Base-by-base conservation (phyloP, 2,329 filamentous ascomycete genomes). In the Rosellinia necatrix region DNA sequence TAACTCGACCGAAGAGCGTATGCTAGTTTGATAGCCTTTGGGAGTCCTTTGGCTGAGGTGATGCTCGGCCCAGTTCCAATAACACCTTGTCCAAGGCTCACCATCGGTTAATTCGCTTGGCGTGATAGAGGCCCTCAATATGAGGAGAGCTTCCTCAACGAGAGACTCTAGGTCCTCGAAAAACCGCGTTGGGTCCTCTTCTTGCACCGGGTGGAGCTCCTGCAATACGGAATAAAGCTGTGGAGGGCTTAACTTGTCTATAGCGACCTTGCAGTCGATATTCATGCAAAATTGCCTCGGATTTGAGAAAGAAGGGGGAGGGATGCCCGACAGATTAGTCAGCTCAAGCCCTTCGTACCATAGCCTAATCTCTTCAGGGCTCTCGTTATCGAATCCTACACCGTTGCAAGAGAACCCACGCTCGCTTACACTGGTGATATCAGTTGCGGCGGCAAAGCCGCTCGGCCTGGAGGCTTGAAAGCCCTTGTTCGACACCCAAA, bases 211-310 rank as follows among this genome's bases (percentile, higher is more conserved):
- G n/a, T n/a, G n/a, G n/a, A n/a, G n/a, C n/a, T n/a, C n/a, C n/a
- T n/a, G n/a, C n/a, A n/a, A n/a, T n/a, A n/a, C n/a, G n/a, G n/a
- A n/a, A 34, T 34, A 8, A 7, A n/a, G 30, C 15, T 34, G 6
- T 34, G 6, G 30, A 8, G 15, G 9, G 12, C 9, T 34, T 34
- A 34, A 34, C 30, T 13, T 8, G 9, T 53, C 21, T 2, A 60
- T 22, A 4, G 51, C 47, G 2, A 43, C 8, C 30, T 61, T 59
- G 27, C 27, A 49, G 15, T 61, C 59, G 3, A 63, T n/a, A 17
- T 22, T 37, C 53, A 61, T 56, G n/a, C n/a, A n/a, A 25, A 53
- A 57, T 9, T 59, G 53, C n/a, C 29, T 25, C 4, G 60, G 53
- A 24, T 41, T 56, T 8, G 46, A 15, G 17, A 42, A 15, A 4